Evolutionary conservation across 805 yeast genomes (phyloP).

Genomic region (Kodamaea kaohsiungensis): DNA sequence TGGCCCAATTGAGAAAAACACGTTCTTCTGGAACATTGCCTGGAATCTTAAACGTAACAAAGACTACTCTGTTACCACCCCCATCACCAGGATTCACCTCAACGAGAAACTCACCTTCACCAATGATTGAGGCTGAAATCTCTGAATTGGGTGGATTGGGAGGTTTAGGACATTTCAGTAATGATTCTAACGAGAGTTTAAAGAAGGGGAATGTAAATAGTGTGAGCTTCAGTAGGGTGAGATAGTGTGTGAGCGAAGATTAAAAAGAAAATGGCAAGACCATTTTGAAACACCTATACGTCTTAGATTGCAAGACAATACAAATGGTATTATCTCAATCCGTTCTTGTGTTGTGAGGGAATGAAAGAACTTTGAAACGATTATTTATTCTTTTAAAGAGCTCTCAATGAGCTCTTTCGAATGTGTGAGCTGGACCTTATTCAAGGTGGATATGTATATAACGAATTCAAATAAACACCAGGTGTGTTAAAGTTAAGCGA

Average conservation of each 20-base stretch:
- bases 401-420: too few relatives aligned
- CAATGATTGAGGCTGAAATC: background rate
- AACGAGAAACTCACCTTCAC: background rate
- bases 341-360: too few relatives aligned
- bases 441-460: too few relatives aligned
- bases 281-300: background rate
- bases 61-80: background rate
- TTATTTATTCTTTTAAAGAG: too few relatives aligned
- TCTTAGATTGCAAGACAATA: too few relatives aligned
- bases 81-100: conserved; percentile 4
- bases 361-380: too few relatives aligned
- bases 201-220: conserved; percentile 19
- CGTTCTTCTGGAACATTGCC: conserved; percentile 18
- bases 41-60: background rate
- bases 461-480: too few relatives aligned
- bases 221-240: conserved; percentile 24
- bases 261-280: background rate
- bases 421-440: too few relatives aligned
- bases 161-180: background rate
- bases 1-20: conserved; percentile 19
- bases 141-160: background rate
- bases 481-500: too few relatives aligned
- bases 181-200: conserved; percentile 12
- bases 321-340: too few relatives aligned
- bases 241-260: conserved; percentile 8